Evolutionary conservation across 768 basidiomycete genomes (phyloP).

Genomic region (Gautieria morchelliformis): DNA sequence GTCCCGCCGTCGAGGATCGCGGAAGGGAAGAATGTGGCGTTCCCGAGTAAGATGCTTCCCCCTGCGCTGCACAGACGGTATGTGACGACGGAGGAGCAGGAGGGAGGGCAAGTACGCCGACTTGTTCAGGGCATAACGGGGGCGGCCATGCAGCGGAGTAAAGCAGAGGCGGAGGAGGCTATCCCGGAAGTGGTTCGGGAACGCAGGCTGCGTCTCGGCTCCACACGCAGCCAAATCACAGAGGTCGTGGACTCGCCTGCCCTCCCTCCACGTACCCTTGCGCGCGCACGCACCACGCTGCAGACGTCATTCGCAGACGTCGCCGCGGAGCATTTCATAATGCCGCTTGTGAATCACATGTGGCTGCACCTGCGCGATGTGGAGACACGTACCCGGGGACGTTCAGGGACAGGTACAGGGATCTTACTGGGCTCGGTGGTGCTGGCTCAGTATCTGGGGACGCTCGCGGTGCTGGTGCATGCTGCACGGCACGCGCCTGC

Average conservation of each 20-base stretch:
- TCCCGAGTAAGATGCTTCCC: constrained; percentile 80
- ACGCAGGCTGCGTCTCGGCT: constrained; percentile 53
- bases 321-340: constrained; percentile 81
- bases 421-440: constrained; percentile 73
- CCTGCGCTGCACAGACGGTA: constrained; percentile 62
- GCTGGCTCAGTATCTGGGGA: constrained; percentile 64
- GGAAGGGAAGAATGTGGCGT: constrained; percentile 29
- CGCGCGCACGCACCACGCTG: constrained; percentile 12
- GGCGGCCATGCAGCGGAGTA: constrained; percentile 51
- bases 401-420: constrained; percentile 67
- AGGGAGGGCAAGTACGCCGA: constrained; percentile 34
- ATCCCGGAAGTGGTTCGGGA: constrained; percentile 61
- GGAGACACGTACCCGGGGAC: constrained; percentile 64
- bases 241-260: constrained; percentile 25
- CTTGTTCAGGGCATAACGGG: constrained; percentile 57
- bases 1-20: constrained; percentile 23
- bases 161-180: constrained; percentile 43
- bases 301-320: constrained; percentile 46
- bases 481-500: constrained; percentile 51
- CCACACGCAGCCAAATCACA: constrained; percentile 35
- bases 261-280: not conserved
- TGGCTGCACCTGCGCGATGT: constrained; percentile 90
- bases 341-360: constrained; percentile 87
- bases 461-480: constrained; percentile 73
- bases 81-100: constrained; percentile 31